phyloP scores from a whole-genome alignment of 441 rosid species.

The Raphanus hybrid region DNA sequence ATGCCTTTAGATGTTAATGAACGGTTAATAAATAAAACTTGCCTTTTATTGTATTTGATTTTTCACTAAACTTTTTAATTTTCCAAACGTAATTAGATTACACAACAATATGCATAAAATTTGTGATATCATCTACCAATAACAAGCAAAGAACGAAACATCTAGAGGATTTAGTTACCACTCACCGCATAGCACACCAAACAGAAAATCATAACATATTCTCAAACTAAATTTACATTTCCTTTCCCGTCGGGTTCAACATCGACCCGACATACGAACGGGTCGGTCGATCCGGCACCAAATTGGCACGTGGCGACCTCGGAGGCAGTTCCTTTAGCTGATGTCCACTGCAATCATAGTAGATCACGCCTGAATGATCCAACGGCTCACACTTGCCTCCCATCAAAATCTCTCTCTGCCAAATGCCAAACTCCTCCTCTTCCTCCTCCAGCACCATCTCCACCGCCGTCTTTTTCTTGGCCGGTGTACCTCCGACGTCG shows the following conservation, averaged over 20 bases:
- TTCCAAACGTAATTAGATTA: slow-evolving; percentile 20
- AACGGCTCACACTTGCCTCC: slow-evolving; percentile 90
- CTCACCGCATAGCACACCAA: slow-evolving; percentile 8
- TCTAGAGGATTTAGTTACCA: slow-evolving; percentile 27
- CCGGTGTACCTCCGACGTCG: slow-evolving; percentile 41
- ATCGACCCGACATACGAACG: slow-evolving; percentile 42
- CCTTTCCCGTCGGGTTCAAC: slow-evolving; percentile 35
- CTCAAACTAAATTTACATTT: slow-evolving; percentile 28
- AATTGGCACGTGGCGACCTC: slow-evolving; percentile 80
- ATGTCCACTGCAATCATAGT: slow-evolving; percentile 68
- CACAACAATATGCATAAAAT: slow-evolving; percentile 21
- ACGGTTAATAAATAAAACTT: slow-evolving; percentile 17
- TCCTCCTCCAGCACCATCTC: slow-evolving; percentile 45
- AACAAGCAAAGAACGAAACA: slow-evolving; percentile 2
- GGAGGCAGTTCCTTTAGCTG: slow-evolving; percentile 57
- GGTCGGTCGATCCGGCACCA: slow-evolving; percentile 54
- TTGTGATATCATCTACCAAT: slow-evolving; percentile 18
- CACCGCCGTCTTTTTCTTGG: slow-evolving; percentile 50
- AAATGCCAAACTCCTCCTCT: slow-evolving; percentile 77
- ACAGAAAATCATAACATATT: slow-evolving; percentile 9
- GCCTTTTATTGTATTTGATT: neutral
- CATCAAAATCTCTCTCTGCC: slow-evolving; percentile 83
- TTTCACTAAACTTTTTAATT: neutral
- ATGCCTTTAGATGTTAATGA: slow-evolving; percentile 1
- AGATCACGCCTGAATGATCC: slow-evolving; percentile 79